Evolutionary conservation across 306 rosid genomes (phyloP).

Genomic region (Hippophae gyantsensis): DNA sequence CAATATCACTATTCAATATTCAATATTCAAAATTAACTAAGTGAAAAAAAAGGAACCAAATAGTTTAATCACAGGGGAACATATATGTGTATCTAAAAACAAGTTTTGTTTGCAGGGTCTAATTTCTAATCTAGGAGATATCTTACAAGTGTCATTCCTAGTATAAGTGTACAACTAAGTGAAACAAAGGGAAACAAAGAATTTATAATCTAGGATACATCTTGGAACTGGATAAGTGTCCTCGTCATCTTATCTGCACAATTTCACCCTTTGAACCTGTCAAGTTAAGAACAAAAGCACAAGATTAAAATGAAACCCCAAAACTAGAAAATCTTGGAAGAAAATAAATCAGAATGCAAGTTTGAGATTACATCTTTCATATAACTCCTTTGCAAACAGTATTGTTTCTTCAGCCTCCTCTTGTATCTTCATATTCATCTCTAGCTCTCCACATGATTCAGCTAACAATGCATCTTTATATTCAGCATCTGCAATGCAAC

Average conservation of each 20-base stretch:
- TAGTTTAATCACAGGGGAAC: too few relatives aligned
- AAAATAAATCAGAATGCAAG: background rate
- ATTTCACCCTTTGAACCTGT: slow-evolving; percentile 35
- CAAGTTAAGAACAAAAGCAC: slow-evolving; percentile 1
- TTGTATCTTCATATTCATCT: slow-evolving; percentile 24
- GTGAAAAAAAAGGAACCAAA: too few relatives aligned
- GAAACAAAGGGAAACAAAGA: slow-evolving; percentile 2
- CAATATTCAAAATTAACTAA: too few relatives aligned
- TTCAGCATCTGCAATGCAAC: slow-evolving; percentile 33
- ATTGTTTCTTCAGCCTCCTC: slow-evolving; percentile 22
- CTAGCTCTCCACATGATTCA: slow-evolving; percentile 31
- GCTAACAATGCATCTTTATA: slow-evolving; percentile 27
- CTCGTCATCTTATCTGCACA: slow-evolving; percentile 6
- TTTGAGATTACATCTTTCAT: slow-evolving; percentile 27
- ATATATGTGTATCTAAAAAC: too few relatives aligned
- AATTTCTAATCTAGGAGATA: too few relatives aligned
- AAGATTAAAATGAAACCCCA: background rate
- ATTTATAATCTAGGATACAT: background rate
- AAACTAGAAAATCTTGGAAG: background rate
- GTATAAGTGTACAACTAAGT: background rate
- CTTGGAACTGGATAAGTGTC: background rate
- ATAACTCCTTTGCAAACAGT: slow-evolving; percentile 25
- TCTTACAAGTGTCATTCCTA: too few relatives aligned
- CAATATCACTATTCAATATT: too few relatives aligned
- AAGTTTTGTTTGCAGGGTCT: too few relatives aligned